These are phyloP conservation scores for Cryptomeria japonica DNA, from an alignment of 75 land plant genomes.

Conservation along the genomic window DNA sequence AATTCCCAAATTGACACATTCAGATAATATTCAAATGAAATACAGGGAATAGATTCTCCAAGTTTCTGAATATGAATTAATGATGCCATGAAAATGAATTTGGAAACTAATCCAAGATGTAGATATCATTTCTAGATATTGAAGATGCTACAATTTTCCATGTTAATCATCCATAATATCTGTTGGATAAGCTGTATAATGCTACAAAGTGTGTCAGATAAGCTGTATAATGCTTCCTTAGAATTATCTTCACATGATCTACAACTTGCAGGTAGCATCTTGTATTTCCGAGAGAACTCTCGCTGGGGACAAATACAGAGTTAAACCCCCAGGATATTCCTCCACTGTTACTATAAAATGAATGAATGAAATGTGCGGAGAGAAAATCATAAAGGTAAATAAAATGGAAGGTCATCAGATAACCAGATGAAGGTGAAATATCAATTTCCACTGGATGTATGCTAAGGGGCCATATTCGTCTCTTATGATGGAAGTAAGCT, in stretches of 20 bases:
- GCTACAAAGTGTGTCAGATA: no score
- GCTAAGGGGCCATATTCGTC: background rate
- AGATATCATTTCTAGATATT: background rate
- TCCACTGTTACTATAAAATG: background rate
- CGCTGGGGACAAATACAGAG: background rate
- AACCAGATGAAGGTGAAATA: background rate
- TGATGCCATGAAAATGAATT: background rate
- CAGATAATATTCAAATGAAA: background rate
- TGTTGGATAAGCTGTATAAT: no score
- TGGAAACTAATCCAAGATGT: background rate
- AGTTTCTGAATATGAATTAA: background rate
- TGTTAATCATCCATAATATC: no score
- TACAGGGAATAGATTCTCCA: background rate
- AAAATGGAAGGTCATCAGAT: background rate
- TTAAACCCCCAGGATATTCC: background rate
- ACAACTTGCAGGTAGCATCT: background rate
- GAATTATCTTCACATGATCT: background rate
- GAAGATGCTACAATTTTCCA: background rate
- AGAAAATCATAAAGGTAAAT: background rate
- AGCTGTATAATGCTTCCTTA: background rate
- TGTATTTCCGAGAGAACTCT: background rate
- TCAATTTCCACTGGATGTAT: background rate
- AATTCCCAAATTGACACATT: no score
- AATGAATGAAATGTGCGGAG: background rate
- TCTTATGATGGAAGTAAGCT: background rate